phyloP scores from a whole-genome alignment of 768 basidiomycete species.

The Dacryopinax primogenitus region DNA sequence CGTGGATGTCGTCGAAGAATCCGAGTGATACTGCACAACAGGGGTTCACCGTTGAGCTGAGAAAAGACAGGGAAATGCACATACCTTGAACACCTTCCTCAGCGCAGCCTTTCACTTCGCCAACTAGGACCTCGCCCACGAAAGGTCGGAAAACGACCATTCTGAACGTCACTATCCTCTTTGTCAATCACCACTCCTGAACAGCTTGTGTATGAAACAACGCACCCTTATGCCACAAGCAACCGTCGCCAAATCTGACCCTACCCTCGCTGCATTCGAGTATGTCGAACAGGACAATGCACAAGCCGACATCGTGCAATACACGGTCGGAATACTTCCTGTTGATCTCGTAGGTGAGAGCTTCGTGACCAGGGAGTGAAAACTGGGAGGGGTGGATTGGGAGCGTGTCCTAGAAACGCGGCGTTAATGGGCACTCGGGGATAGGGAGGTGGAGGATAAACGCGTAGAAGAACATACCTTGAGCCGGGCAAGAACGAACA shows the following conservation, averaged over 20 bases:
- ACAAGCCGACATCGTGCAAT: constrained; percentile 81
- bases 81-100: constrained; percentile 71
- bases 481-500: constrained; percentile 26
- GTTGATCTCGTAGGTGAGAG: constrained; percentile 76
- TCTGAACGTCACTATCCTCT: constrained; percentile 60
- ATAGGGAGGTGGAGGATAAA: neutral
- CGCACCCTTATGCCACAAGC: constrained; percentile 84
- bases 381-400: constrained; percentile 83
- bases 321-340: constrained; percentile 91
- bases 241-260: constrained; percentile 87
- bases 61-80: constrained; percentile 23
- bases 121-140: constrained; percentile 75
- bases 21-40: constrained; percentile 54
- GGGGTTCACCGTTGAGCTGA: constrained; percentile 2
- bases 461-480: constrained; percentile 16
- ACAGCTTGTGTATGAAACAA: too few relatives aligned
- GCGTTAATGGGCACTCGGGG: neutral
- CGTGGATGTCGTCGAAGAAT: constrained; percentile 90
- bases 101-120: constrained; percentile 77
- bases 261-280: constrained; percentile 79
- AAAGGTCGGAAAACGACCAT: constrained; percentile 89
- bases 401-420: constrained; percentile 60
- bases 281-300: constrained; percentile 81
- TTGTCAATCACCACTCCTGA: too few relatives aligned
- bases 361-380: constrained; percentile 58